Conservation (phyloP, 352 stramenopile species). For the Plasmopara viticola region DNA sequence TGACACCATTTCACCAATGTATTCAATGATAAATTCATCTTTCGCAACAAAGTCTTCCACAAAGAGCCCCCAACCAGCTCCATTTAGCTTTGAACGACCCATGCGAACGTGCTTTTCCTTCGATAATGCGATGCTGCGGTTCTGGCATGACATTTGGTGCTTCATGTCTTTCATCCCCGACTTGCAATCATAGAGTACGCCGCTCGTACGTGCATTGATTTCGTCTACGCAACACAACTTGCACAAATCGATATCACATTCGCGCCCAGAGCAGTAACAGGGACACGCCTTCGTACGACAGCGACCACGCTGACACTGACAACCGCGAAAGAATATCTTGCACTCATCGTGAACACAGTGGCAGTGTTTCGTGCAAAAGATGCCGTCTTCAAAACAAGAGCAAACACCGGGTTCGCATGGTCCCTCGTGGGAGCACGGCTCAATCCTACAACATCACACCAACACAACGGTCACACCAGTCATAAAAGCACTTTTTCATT, state of each 20-base stretch:
- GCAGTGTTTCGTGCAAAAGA: conserved; percentile 92
- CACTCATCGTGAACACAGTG: conserved; percentile 68
- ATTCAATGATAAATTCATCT: conserved; percentile 93
- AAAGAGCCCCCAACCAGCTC: conserved; percentile 90
- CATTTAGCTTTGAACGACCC: conserved; percentile 65
- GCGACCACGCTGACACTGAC: conserved; percentile 71
- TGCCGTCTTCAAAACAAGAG: conserved; percentile 76
- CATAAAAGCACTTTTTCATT: not conserved
- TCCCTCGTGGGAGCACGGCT: conserved; percentile 81
- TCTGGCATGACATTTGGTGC: conserved; percentile 43
- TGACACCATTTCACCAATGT: conserved; percentile 91
- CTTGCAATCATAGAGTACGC: conserved; percentile 13
- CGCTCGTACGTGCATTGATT: conserved; percentile 21
- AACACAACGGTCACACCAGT: conserved; percentile 1
- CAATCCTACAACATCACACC: conserved; percentile 37
- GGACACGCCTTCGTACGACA: conserved; percentile 85
- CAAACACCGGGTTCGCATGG: conserved; percentile 83
- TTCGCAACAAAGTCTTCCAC: conserved; percentile 84
- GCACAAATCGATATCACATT: conserved; percentile 93
- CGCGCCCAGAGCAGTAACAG: conserved; percentile 85
- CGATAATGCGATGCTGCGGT: conserved; percentile 47
- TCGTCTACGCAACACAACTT: conserved; percentile 60
- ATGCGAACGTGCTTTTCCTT: conserved; percentile 68
- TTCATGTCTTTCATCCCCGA: conserved; percentile 18
- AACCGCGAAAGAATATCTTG: conserved; percentile 87